Conservation (phyloP, 306 rosid species). For the Chamaecrista fasciculata region DNA sequence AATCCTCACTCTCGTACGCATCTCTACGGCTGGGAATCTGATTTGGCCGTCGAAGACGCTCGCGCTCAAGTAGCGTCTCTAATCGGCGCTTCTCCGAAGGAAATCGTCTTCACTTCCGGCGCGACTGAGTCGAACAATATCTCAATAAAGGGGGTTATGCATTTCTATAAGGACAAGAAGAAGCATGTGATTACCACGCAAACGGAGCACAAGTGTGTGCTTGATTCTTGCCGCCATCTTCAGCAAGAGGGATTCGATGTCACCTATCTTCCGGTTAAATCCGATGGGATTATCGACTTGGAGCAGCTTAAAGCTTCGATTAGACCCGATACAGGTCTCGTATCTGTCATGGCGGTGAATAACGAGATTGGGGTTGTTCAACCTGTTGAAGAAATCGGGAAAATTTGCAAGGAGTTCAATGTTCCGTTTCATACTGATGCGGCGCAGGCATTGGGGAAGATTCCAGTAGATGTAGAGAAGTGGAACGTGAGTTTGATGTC, state of each 20-base stretch:
- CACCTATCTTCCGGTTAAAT: constrained; percentile 70
- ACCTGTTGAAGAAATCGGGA: constrained; percentile 81
- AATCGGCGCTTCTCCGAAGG: constrained; percentile 76
- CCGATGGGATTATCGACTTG: constrained; percentile 72
- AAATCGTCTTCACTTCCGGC: constrained; percentile 83
- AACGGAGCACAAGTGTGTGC: constrained; percentile 96
- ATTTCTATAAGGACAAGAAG: constrained; percentile 81
- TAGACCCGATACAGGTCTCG: constrained; percentile 78
- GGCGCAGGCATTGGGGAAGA: constrained; percentile 93
- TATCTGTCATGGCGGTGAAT: constrained; percentile 91
- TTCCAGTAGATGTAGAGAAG: constrained; percentile 69
- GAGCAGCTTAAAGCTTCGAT: constrained; percentile 63
- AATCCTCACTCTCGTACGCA: constrained; percentile 96
- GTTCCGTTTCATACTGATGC: constrained; percentile 93
- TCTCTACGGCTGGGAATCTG: constrained; percentile 94
- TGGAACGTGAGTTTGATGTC: constrained; percentile 99
- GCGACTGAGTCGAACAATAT: constrained; percentile 90
- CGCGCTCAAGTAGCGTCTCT: constrained; percentile 75
- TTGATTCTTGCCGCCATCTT: constrained; percentile 87
- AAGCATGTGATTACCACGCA: constrained; percentile 80
- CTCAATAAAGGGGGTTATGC: constrained; percentile 79
- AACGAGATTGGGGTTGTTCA: constrained; percentile 94
- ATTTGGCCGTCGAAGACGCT: constrained; percentile 76
- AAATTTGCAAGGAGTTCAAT: constrained; percentile 69
- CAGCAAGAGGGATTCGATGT: constrained; percentile 91